These are phyloP conservation scores for Aspergillus melleus DNA, from an alignment of 2,329 filamentous ascomycete genomes.

Conservation along the genomic window DNA sequence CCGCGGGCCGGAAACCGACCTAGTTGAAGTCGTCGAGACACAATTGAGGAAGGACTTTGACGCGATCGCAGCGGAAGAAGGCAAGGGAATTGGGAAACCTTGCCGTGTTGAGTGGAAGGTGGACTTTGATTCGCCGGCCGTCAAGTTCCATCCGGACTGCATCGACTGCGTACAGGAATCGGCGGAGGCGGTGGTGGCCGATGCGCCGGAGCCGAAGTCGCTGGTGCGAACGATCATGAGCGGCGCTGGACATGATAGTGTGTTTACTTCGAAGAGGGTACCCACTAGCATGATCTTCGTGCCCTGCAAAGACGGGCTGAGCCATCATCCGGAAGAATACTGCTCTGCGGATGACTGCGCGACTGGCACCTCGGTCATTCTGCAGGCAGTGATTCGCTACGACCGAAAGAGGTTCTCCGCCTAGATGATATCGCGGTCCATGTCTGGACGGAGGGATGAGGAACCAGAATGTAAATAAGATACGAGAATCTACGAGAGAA, in stretches of 20 bases:
- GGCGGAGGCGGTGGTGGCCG: slow-evolving; percentile 58
- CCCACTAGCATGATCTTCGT: slow-evolving; percentile 69
- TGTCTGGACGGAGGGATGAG: background rate
- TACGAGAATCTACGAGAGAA: background rate
- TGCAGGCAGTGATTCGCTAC: slow-evolving; percentile 37
- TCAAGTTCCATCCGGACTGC: slow-evolving; percentile 67
- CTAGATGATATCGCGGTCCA: background rate
- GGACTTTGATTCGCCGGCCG: slow-evolving; percentile 62
- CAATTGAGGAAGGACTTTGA: slow-evolving; percentile 60
- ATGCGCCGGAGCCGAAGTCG: slow-evolving; percentile 41
- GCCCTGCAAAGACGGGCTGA: slow-evolving; percentile 62
- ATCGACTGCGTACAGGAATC: slow-evolving; percentile 64
- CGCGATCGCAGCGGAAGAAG: slow-evolving; percentile 58
- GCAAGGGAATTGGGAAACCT: slow-evolving; percentile 52
- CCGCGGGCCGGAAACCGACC: slow-evolving; percentile 57
- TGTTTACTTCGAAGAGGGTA: slow-evolving; percentile 59
- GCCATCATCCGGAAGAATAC: slow-evolving; percentile 65
- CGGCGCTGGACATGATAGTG: slow-evolving; percentile 67
- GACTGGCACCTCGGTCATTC: slow-evolving; percentile 49
- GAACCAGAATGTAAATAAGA: background rate
- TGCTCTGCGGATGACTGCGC: slow-evolving; percentile 61
- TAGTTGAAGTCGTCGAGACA: slow-evolving; percentile 58
- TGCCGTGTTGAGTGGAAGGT: slow-evolving; percentile 60
- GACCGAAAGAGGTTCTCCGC: slow-evolving; percentile 43
- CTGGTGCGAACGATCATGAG: slow-evolving; percentile 56